Percentiles rank a stretch among this genome's conserved stretches.
Evolutionary conservation across 2,329 filamentous ascomycete genomes (phyloP).

Genomic region (Chrysoporthe austroafricana): DNA sequence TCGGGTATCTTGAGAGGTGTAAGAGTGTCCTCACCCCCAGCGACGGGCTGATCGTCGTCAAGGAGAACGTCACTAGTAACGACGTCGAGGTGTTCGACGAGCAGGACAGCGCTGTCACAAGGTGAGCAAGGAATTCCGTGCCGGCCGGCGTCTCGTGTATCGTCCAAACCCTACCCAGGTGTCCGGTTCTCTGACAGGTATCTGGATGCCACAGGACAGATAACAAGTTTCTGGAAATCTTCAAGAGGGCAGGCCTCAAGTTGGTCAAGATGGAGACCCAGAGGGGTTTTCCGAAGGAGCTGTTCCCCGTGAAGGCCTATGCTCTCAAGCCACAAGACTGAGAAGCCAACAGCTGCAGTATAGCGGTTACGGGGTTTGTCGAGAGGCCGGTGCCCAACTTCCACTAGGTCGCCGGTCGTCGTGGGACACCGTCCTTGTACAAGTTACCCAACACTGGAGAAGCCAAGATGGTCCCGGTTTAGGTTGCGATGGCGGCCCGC

Average conservation of each 20-base stretch:
- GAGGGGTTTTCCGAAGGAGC: constrained; percentile 67
- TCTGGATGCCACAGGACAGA: constrained; percentile 60
- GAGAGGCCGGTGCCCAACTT: neutral
- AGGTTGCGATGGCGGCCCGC: neutral
- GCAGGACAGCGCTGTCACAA: constrained; percentile 76
- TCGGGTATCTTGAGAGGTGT: constrained; percentile 68
- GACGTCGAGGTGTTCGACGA: constrained; percentile 73
- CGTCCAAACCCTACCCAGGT: neutral
- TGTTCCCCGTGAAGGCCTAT: constrained; percentile 79
- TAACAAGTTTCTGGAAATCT: constrained; percentile 70
- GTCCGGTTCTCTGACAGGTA: constrained; percentile 5
- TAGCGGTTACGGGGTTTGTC: neutral
- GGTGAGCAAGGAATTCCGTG: constrained; percentile 43
- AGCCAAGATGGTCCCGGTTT: neutral
- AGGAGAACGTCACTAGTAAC: constrained; percentile 74
- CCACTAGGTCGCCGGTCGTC: neutral
- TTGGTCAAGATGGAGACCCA: constrained; percentile 75
- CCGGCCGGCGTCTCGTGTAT: neutral
- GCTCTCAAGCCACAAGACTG: constrained; percentile 61
- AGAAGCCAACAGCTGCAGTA: neutral
- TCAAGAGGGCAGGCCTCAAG: constrained; percentile 68
- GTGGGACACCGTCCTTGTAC: neutral
- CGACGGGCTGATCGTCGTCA: constrained; percentile 68
- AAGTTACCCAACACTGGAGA: no score
- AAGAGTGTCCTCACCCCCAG: constrained; percentile 43